Evolutionary conservation across 192 early-diverging fungal species (phyloP), one percentile per base, ranked within the genome.

Genomic region (Backusella mclennaniae): DNA sequence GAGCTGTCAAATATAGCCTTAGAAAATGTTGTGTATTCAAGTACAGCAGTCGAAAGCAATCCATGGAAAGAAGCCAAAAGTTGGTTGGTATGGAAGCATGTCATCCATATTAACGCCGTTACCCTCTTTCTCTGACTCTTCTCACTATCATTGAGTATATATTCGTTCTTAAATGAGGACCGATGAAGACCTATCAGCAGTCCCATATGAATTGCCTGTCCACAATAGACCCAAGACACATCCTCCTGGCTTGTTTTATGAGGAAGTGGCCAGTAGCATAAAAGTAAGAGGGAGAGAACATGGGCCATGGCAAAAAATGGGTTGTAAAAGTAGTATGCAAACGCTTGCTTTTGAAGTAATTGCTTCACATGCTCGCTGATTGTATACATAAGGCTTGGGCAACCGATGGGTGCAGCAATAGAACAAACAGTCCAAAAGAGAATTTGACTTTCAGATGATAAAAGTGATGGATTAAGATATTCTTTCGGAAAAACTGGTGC

Each of bases 401-500:
- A n/a, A 49, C 26, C 29, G 9, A 72, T 67, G 4, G 71, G 70
- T 4, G 53, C 70, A 33, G 71, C 49, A 44, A 78, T 29, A 46
- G 70, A 52, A 21, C 77, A 78, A 33, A 78, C 63, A 35, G 49
- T 66, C 77, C 77, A 78, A 44, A 78, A 78, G 11, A 78, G 42
- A 26, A 78, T n/a, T 46, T 38, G 63, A 21, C 53, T 70, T 35
- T 72, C 77, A 12, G 26, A 21, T 23, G 66, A 23, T 68, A 78
- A 29, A 46, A 44, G 19, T n/a, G 42, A 5, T 6, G 77, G 77
- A 15, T 23, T 72, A 19, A 73, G 15, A 46, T 78, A 69, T 53
- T 73, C 46, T 56, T 70, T 66, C 19, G 77, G 77, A 41, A 78
- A 66, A 46, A 73, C 66, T 0, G 77, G 77, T 44, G 73, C 66